Evolutionary conservation across 2,329 filamentous ascomycete species (phyloP), one percentile per base, ranked within the genome.

Genomic region (Didymella sp.): DNA sequence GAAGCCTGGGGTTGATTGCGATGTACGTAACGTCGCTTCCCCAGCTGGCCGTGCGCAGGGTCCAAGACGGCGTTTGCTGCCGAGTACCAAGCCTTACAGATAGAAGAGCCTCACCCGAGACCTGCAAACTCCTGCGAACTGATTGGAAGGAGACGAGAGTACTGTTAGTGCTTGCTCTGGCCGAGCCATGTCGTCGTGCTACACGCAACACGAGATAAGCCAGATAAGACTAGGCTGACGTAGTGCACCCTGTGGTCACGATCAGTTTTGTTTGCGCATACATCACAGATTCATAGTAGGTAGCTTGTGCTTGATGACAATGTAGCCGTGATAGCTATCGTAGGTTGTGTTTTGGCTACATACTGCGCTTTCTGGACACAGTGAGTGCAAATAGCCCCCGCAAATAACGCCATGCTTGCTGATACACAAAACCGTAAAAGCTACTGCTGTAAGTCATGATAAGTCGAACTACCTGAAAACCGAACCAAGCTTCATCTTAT

Each of bases 141-240:
- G 38, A 31, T 47, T 22, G 17, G 8, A 15, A 37, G 31, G 11
- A 2, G 27, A 31, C 35, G 24, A 30, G 24, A 21, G 22, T 30
- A n/a, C 19, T 25, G 35, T 30, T 33, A 35, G 27, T 56, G 37
- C 30, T 40, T 33, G 53, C 47, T 43, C 28, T 19, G 19, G 15
- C 30, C 31, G 33, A 7, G 17, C 13, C 54, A 43, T 30, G 42
- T 51, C 42, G 47, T 43, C 54, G 43, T 43, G 35, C 48, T 22
- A 38, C 43, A 37, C 24, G 17, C 28, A 49, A 49, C 30, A 44
- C 43, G 41, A 56, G 64, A 67, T 65, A 68, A 67, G 62, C 58
- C 61, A 67, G 64, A 66, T 68, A 68, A 63, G 61, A 59, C 45
- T 47, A 42, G 58, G 49, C 44, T 56, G 45, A 58, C 58, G 38